A percentile compares a stretch with the other conserved stretches of the same genome.
Conservation (phyloP, 805 yeast species). For the Cyberlindnera japonica region DNA sequence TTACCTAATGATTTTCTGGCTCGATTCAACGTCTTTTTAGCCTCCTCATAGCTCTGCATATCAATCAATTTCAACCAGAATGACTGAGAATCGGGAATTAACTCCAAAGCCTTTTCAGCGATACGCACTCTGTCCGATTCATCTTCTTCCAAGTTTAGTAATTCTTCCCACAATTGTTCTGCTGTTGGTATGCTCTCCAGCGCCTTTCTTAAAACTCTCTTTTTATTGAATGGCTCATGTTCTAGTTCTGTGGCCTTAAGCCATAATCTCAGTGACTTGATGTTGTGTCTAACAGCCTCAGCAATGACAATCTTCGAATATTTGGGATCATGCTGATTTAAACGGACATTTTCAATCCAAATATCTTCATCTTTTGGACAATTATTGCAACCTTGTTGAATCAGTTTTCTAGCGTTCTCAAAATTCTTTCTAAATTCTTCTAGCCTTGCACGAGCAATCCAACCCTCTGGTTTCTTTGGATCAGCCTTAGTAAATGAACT, state of each 20-base stretch:
- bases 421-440: conserved; percentile 63
- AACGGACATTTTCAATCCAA: conserved; percentile 77
- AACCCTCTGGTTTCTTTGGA: conserved; percentile 70
- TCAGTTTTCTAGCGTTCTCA: conserved; percentile 53
- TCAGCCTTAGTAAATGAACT: conserved; percentile 67
- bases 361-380: conserved; percentile 67
- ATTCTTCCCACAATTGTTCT: conserved; percentile 62
- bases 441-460: conserved; percentile 82
- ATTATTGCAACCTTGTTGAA: conserved; percentile 69
- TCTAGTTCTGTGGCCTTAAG: conserved; percentile 65
- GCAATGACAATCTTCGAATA: conserved; percentile 57
- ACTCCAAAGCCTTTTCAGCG: conserved; percentile 59
- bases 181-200: conserved; percentile 59
- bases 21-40: conserved; percentile 49
- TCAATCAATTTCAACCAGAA: conserved; percentile 62
- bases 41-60: conserved; percentile 40
- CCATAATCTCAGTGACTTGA: conserved; percentile 67
- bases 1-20: conserved; percentile 56
- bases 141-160: conserved; percentile 58
- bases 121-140: conserved; percentile 47
- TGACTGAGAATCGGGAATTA: conserved; percentile 60
- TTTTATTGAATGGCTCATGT: conserved; percentile 47
- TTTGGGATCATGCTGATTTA: conserved; percentile 44
- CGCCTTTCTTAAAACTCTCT: conserved; percentile 64
- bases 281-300: conserved; percentile 58